These are phyloP conservation scores for Didymosphaeria variabile DNA, from an alignment of 2,329 filamentous ascomycete species.

Conservation along the genomic window DNA sequence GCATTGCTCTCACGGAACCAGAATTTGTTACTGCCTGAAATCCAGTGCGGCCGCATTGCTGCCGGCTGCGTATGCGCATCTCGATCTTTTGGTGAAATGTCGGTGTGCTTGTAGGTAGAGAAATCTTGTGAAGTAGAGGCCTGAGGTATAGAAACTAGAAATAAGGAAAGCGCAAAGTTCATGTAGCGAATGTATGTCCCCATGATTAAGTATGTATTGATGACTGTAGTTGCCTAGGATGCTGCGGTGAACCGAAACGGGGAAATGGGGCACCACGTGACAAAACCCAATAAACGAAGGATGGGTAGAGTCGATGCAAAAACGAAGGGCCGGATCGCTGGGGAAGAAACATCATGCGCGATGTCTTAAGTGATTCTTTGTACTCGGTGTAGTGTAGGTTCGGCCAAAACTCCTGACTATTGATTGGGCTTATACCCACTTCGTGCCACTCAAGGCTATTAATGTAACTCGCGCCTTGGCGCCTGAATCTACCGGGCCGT, in stretches of 20 bases:
- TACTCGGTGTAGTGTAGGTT: constrained; percentile 2
- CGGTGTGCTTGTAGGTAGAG: constrained; percentile 9
- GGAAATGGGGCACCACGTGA: not conserved
- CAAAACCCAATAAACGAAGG: constrained; percentile 13
- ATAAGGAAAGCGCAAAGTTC: constrained; percentile 17
- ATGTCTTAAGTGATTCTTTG: constrained; percentile 8
- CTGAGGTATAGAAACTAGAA: constrained; percentile 14
- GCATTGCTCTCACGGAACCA: constrained; percentile 21
- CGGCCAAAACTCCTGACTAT: constrained; percentile 16
- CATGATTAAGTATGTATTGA: constrained; percentile 13
- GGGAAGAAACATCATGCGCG: not conserved
- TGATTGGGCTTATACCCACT: constrained; percentile 14
- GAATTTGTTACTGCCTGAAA: constrained; percentile 20
- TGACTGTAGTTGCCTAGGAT: constrained; percentile 8
- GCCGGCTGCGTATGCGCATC: constrained; percentile 14
- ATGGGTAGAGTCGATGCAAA: constrained; percentile 11
- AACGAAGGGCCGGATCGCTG: not conserved
- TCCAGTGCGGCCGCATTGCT: constrained; percentile 19
- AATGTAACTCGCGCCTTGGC: constrained; percentile 1
- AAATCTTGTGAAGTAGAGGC: constrained; percentile 17
- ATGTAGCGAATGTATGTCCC: constrained; percentile 17
- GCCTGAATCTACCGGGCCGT: not conserved
- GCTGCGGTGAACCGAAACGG: not conserved
- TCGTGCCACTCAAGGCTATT: not conserved
- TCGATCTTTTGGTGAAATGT: constrained; percentile 15